Percentiles rank a stretch among this genome's conserved stretches.
phyloP scores from a whole-genome alignment of 345 rosid species.

The Iberis pinnata region DNA sequence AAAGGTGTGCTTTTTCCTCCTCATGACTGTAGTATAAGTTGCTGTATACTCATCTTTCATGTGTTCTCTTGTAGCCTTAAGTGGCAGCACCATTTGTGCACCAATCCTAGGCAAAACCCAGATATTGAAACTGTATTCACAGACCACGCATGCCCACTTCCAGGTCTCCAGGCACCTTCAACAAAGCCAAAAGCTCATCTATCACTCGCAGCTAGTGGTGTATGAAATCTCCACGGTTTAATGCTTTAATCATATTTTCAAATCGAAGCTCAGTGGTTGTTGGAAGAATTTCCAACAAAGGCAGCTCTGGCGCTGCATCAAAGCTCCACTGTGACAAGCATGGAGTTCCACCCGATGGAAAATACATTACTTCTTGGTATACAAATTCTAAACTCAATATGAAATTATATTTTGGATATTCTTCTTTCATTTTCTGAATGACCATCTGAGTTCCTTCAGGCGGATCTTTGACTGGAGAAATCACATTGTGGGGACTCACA shows the following conservation, averaged over 20 bases:
- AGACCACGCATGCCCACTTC: constrained; percentile 94
- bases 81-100: constrained; percentile 99
- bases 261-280: constrained; percentile 41
- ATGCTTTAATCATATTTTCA: constrained; percentile 2
- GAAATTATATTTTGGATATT: not conserved
- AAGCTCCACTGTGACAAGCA: constrained; percentile 73
- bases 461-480: constrained; percentile 71
- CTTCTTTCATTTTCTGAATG: constrained; percentile 23
- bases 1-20: constrained; percentile 50
- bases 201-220: constrained; percentile 59
- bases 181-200: constrained; percentile 62
- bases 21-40: not conserved
- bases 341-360: constrained; percentile 81
- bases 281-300: constrained; percentile 75
- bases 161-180: constrained; percentile 94
- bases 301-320: constrained; percentile 61
- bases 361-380: constrained; percentile 74
- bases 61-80: constrained; percentile 57
- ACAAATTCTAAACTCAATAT: not conserved
- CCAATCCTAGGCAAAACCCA: constrained; percentile 94
- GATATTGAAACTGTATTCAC: constrained; percentile 96
- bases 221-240: constrained; percentile 32
- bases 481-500: constrained; percentile 74
- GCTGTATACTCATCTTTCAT: constrained; percentile 1
- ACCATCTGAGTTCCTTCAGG: constrained; percentile 44